These are phyloP conservation scores for Fistulinella cinereoalba DNA, from an alignment of 1,284 basidiomycete genomes.

Conservation along the genomic window DNA sequence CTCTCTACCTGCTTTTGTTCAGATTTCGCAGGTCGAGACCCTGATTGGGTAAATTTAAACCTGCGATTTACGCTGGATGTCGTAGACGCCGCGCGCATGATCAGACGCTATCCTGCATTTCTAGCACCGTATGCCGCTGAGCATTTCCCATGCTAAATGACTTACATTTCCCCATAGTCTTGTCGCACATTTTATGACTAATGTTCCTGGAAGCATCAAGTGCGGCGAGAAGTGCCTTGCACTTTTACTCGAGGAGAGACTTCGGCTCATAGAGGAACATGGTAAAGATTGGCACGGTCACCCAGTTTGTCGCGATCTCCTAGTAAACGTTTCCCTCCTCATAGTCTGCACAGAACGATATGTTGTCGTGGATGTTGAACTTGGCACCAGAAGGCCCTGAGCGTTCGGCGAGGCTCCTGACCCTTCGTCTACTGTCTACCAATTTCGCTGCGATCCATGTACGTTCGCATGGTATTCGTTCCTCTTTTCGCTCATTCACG, in stretches of 20 bases:
- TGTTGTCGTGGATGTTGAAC: slow-evolving; percentile 44
- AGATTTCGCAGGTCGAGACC: slow-evolving; percentile 37
- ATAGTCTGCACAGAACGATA: slow-evolving; percentile 14
- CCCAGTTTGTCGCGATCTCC: slow-evolving; percentile 30
- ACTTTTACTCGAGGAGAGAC: slow-evolving; percentile 40
- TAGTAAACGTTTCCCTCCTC: neutral
- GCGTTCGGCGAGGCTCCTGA: slow-evolving; percentile 25
- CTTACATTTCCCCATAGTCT: neutral
- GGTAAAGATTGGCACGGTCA: slow-evolving; percentile 39
- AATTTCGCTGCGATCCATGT: slow-evolving; percentile 42
- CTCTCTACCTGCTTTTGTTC: neutral
- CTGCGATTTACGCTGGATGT: slow-evolving; percentile 34
- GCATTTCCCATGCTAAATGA: accelerated
- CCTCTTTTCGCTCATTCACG: neutral
- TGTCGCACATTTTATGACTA: slow-evolving; percentile 1
- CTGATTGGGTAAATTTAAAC: slow-evolving; percentile 38
- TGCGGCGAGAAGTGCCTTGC: slow-evolving; percentile 28
- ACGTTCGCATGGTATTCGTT: neutral
- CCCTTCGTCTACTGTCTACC: slow-evolving; percentile 31
- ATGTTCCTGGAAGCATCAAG: neutral
- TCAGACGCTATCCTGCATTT: slow-evolving; percentile 38
- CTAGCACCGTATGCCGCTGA: slow-evolving; percentile 37
- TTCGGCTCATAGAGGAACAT: slow-evolving; percentile 29
- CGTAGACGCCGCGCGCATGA: slow-evolving; percentile 19
- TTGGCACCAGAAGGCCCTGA: neutral